Evolutionary conservation across 2,329 filamentous ascomycete genomes (phyloP).

Genomic region (Beauveria brongniartii): DNA sequence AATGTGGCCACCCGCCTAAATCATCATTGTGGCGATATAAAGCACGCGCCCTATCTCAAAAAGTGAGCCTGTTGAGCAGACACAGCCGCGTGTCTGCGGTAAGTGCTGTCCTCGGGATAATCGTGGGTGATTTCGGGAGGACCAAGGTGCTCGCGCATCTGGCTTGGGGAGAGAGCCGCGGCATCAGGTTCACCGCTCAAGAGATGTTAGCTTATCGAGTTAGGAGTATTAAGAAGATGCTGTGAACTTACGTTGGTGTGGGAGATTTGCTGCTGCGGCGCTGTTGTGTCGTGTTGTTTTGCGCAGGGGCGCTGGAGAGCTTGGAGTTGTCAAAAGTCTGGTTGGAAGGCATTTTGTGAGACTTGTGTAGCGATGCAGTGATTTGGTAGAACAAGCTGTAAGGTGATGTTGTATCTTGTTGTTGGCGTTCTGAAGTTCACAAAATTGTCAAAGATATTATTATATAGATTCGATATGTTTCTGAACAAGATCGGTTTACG

Average conservation of each 20-base stretch:
- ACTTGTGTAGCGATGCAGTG: background rate
- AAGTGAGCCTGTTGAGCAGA: constrained; percentile 7
- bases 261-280: background rate
- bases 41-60: background rate
- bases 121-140: constrained; percentile 10
- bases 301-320: background rate
- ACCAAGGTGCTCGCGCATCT: constrained; percentile 9
- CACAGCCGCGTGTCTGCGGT: constrained; percentile 8
- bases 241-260: background rate
- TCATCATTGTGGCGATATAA: background rate
- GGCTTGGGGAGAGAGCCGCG: background rate
- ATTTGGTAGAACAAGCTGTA: background rate
- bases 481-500: background rate
- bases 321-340: background rate
- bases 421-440: background rate
- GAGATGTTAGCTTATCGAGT: background rate
- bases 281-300: background rate
- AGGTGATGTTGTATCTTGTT: background rate
- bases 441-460: no score
- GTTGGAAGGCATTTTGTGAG: background rate
- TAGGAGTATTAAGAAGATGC: background rate
- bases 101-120: constrained; percentile 11
- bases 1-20: rapidly evolving
- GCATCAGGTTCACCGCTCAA: background rate
- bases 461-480: background rate